Percentiles rank a stretch among this genome's conserved stretches.
These are phyloP conservation scores for Heimioporus sp. DNA, from an alignment of 768 basidiomycete species.

Conservation along the genomic window DNA sequence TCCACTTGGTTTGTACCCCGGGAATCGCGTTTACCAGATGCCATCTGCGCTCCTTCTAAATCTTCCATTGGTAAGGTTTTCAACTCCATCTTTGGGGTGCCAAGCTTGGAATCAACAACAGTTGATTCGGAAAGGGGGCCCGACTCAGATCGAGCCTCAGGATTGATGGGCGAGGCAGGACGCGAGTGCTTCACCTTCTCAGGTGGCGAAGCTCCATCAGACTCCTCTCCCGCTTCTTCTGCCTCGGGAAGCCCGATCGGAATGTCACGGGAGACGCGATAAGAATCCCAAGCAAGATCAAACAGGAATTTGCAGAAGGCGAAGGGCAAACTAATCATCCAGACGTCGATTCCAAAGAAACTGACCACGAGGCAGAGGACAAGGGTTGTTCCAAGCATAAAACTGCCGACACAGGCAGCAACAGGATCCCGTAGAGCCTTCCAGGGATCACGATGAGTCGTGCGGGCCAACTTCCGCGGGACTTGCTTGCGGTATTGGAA, in stretches of 20 bases:
- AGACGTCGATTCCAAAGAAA: conserved; percentile 75
- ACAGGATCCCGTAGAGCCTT: conserved; percentile 68
- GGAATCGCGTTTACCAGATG: no score
- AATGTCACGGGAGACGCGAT: conserved; percentile 35
- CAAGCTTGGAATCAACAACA: background rate
- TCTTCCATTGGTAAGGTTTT: background rate
- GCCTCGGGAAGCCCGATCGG: conserved; percentile 8
- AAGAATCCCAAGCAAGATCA: conserved; percentile 62
- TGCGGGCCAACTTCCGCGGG: conserved; percentile 41
- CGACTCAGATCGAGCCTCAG: background rate
- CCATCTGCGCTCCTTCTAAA: no score
- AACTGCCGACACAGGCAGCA: conserved; percentile 72
- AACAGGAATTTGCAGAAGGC: conserved; percentile 68
- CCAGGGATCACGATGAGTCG: conserved; percentile 46
- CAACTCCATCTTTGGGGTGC: no score
- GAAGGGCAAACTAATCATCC: conserved; percentile 83
- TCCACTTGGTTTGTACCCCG: no score
- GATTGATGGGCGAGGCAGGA: background rate
- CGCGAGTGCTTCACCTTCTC: background rate
- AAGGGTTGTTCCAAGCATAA: conserved; percentile 65
- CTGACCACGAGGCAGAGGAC: conserved; percentile 73
- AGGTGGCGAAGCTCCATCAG: background rate
- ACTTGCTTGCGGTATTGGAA: conserved; percentile 60
- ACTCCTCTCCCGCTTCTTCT: background rate
- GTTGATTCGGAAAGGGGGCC: conserved; percentile 6